Evolutionary conservation across 1,284 basidiomycete species (phyloP), one percentile per base, ranked within the genome.

Genomic region (Ceratobasidium sp.): DNA sequence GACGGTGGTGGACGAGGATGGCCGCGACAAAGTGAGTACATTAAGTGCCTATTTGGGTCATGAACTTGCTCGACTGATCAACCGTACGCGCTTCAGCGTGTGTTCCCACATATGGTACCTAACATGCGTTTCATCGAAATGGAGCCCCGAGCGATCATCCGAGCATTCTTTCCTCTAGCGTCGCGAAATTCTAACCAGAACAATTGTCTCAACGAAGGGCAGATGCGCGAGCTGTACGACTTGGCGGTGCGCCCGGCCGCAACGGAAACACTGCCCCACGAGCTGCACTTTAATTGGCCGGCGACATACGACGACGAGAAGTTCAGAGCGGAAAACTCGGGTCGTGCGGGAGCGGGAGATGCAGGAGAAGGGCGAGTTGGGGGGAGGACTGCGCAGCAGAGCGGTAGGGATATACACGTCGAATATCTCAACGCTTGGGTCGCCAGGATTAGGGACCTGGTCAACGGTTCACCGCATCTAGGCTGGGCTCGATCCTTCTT

Each of bases 81-180:
- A 1, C 40, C 37, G 40, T 29, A 11, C 40, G 6, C 29, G 5
- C 44, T 40, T 13, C 13, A 74, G 71, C 9, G 2, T 8, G 49
- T 54, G 9, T 8, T 44, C 17, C 15, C 54, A 29, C 71, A 74
- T 37, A 64, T 54, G 59, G 32, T 74, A 6, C 40, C 56, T 13
- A 74, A 74, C 61, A 29, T 34, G 1, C 61, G 59, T 8, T 74
- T 74, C n/a, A 7, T 61, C n/a, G 32, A 74, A 9, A 5, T 74
- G 17, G 71, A 49, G 9, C 15, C 13, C 3, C 32, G 25, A 9
- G 49, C 19, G 3, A 46, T 74, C 6, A 25, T 74, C 6, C 9
- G 61, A 17, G 25, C 65, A 2, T 52, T 51, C 49, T 74, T 64
- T n/a, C 71, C 61, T 8, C 11, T 40, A 2, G 3, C 54, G 4